Evolutionary conservation across 225 moss, liverwort and hornwort species (phyloP).

Genomic region (Polytrichum commune): DNA sequence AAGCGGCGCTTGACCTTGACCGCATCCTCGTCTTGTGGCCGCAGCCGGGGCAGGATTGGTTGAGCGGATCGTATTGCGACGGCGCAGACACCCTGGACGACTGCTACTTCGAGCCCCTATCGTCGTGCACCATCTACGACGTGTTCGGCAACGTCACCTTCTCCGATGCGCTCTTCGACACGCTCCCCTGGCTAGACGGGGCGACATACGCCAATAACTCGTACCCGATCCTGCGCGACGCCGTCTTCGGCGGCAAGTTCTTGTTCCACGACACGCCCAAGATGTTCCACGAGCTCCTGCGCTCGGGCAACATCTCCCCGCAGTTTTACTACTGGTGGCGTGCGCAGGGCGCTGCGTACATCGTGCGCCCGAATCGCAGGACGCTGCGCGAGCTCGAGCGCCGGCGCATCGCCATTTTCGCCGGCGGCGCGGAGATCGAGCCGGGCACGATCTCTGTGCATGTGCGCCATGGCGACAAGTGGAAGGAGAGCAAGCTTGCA

Average conservation of each 20-base stretch:
- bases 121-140: constrained; percentile 33
- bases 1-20: constrained; percentile 42
- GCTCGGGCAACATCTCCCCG: not conserved
- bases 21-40: constrained; percentile 49
- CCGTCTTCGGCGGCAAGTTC: not conserved
- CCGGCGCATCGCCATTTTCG: constrained; percentile 32
- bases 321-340: constrained; percentile 38
- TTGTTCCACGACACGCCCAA: not conserved
- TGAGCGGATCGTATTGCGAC: constrained; percentile 42
- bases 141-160: constrained; percentile 35
- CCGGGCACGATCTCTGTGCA: constrained; percentile 46
- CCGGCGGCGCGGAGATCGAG: constrained; percentile 6
- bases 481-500: constrained; percentile 9
- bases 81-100: constrained; percentile 28
- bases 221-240: constrained; percentile 22
- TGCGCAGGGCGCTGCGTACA: constrained; percentile 41
- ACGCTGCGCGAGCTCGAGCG: constrained; percentile 22
- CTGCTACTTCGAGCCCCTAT: constrained; percentile 47
- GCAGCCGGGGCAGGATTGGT: constrained; percentile 41
- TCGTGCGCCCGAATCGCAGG: constrained; percentile 37
- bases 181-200: constrained; percentile 33
- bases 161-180: constrained; percentile 34
- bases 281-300: not conserved
- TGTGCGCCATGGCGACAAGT: constrained; percentile 28
- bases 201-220: constrained; percentile 32